A percentile compares a stretch with the other conserved stretches of the same genome.
These are phyloP conservation scores for Fusarium pseudograminearum DNA, from an alignment of 2,329 filamentous ascomycete genomes.

Conservation along the genomic window DNA sequence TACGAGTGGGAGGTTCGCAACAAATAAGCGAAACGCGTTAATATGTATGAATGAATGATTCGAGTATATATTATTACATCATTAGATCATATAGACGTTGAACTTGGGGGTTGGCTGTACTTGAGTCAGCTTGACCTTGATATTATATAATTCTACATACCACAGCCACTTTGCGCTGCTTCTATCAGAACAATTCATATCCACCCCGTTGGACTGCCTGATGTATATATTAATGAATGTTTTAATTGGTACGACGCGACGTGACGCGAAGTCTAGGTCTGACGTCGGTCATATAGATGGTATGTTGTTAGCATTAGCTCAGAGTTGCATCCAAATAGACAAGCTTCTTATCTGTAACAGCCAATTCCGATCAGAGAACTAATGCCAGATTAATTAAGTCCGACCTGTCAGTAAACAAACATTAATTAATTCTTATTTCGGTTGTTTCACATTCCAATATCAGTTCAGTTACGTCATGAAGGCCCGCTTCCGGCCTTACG, in stretches of 20 bases:
- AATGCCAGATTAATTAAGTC: neutral
- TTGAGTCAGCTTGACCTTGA: neutral
- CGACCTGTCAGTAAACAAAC: neutral
- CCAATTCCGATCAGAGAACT: no score
- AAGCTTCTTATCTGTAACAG: neutral
- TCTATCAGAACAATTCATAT: neutral
- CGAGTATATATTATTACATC: neutral
- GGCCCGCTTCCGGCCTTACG: conserved; percentile 19
- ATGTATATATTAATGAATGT: no score
- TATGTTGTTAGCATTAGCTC: neutral
- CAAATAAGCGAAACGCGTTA: conserved; percentile 7
- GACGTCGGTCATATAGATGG: neutral
- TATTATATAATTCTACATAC: conserved; percentile 1
- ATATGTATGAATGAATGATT: conserved; percentile 3
- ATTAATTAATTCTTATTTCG: neutral
- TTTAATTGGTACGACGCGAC: neutral
- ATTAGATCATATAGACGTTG: conserved; percentile 16
- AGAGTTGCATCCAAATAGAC: neutral
- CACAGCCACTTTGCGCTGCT: rapidly evolving
- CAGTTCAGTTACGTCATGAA: conserved; percentile 12
- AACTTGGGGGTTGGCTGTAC: neutral
- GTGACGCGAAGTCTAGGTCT: neutral
- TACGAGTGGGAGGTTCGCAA: conserved; percentile 46
- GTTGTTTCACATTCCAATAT: conserved; percentile 5
- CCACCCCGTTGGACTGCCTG: no score